phyloP scores from a whole-genome alignment of 208 protist genomes.

The Leishmania braziliensis region DNA sequence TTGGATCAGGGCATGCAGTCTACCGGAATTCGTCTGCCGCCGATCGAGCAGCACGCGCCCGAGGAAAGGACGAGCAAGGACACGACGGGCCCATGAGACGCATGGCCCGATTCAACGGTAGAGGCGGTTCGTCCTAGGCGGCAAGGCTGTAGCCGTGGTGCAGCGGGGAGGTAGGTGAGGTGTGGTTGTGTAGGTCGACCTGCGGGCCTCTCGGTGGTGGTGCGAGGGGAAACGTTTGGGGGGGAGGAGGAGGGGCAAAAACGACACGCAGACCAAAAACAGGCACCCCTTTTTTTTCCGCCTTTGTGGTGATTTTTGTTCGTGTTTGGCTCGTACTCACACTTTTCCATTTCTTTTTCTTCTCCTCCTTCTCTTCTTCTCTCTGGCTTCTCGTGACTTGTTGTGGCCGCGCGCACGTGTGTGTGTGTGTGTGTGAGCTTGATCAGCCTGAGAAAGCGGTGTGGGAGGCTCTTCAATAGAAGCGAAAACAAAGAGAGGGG shows the following conservation, averaged over 20 bases:
- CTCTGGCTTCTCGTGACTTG: background rate
- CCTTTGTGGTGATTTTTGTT: constrained; percentile 7
- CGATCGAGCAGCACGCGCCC: too few species aligned
- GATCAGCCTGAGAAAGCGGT: background rate
- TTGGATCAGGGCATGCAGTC: too few species aligned
- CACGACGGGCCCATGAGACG: background rate
- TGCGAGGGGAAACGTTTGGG: too few species aligned
- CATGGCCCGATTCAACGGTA: background rate
- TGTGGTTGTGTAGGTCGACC: background rate
- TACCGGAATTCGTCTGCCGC: too few species aligned
- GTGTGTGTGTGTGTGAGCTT: background rate
- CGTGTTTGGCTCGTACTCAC: background rate
- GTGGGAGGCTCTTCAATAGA: background rate
- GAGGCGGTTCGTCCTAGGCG: background rate
- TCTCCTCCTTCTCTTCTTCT: constrained; percentile 11
- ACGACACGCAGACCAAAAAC: too few species aligned
- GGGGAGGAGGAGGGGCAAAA: too few species aligned
- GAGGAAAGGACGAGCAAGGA: background rate
- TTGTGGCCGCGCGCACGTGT: background rate
- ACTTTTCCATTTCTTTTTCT: constrained; percentile 4
- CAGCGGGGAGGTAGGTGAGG: background rate
- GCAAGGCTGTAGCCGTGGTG: background rate
- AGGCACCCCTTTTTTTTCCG: background rate
- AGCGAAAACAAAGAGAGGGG: background rate
- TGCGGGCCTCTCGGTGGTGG: too few species aligned